phyloP scores from a whole-genome alignment of 2,329 filamentous ascomycete genomes.

The Sordariomycetes sp. region DNA sequence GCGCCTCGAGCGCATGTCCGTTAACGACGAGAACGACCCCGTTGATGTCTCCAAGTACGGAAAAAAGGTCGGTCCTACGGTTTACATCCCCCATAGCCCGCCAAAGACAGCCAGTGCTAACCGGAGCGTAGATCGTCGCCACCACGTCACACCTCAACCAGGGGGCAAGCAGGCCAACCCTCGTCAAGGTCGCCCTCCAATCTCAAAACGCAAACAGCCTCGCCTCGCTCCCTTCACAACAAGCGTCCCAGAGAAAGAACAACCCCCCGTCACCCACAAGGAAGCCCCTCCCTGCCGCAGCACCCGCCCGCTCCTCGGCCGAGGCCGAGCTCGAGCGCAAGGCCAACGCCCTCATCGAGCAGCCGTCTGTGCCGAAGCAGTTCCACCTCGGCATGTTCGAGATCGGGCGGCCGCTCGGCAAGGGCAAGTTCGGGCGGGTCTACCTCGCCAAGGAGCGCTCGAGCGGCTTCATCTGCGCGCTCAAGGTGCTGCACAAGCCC shows the following conservation, averaged over 20 bases:
- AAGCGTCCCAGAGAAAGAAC: constrained; percentile 23
- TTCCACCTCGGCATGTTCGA: constrained; percentile 93
- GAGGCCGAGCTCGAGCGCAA: constrained; percentile 42
- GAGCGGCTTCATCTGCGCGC: constrained; percentile 72
- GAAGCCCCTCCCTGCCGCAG: constrained; percentile 31
- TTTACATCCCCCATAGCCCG: background rate
- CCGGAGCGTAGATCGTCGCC: background rate
- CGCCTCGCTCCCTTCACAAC: constrained; percentile 42
- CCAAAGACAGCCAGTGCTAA: background rate
- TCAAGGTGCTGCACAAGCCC: constrained; percentile 79
- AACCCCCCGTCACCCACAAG: constrained; percentile 38
- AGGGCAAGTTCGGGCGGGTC: constrained; percentile 80
- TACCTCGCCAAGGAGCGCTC: constrained; percentile 74
- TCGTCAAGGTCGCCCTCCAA: constrained; percentile 79
- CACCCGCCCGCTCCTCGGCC: constrained; percentile 25
- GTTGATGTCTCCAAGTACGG: constrained; percentile 2
- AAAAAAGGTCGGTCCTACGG: background rate
- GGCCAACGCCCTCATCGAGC: constrained; percentile 41
- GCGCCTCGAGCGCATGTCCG: constrained; percentile 80
- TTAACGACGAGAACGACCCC: constrained; percentile 77
- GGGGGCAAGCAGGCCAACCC: constrained; percentile 59
- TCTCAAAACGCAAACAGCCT: constrained; percentile 60
- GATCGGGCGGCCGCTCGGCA: constrained; percentile 75
- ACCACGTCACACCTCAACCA: constrained; percentile 27
- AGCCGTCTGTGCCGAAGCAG: constrained; percentile 46